Percentiles rank a stretch among this genome's conserved stretches.
Conservation (phyloP, 169 alveolate genomes). For the Amoebophrya sp. region DNA sequence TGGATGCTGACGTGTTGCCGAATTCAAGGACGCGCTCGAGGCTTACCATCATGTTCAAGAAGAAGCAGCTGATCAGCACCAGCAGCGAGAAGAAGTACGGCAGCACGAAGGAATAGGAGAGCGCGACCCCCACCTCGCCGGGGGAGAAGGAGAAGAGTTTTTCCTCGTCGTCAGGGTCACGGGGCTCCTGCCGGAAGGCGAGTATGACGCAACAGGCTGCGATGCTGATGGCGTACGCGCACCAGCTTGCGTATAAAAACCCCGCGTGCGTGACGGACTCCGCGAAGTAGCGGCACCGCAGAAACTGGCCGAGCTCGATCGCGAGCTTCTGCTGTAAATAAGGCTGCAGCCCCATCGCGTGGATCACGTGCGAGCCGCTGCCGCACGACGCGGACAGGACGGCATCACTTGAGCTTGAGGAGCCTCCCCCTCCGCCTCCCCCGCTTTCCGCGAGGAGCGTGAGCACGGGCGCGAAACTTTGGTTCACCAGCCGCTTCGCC, state of each 20-base stretch:
- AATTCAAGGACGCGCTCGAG: background rate
- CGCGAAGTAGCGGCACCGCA: background rate
- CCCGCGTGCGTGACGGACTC: background rate
- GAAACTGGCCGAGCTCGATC: background rate
- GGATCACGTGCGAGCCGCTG: background rate
- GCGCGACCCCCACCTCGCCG: background rate
- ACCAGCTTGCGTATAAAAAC: background rate
- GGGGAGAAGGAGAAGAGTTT: too few species aligned
- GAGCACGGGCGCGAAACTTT: background rate
- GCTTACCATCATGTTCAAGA: background rate
- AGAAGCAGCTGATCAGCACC: background rate
- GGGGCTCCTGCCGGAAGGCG: background rate
- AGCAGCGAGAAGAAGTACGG: slow-evolving; percentile 1
- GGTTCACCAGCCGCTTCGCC: background rate
- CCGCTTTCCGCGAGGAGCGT: background rate
- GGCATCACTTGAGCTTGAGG: too few species aligned
- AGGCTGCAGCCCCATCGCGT: background rate
- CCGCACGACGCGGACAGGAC: too few species aligned
- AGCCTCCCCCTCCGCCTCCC: too few species aligned
- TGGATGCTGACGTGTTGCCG: too few species aligned
- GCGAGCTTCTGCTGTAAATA: background rate
- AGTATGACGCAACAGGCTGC: background rate
- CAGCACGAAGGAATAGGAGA: background rate
- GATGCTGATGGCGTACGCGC: background rate
- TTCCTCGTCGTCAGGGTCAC: too few species aligned